Evolutionary conservation across 2,329 filamentous ascomycete species (phyloP), one percentile per base, ranked within the genome.

Genomic region (Colletotrichum tropicicola): DNA sequence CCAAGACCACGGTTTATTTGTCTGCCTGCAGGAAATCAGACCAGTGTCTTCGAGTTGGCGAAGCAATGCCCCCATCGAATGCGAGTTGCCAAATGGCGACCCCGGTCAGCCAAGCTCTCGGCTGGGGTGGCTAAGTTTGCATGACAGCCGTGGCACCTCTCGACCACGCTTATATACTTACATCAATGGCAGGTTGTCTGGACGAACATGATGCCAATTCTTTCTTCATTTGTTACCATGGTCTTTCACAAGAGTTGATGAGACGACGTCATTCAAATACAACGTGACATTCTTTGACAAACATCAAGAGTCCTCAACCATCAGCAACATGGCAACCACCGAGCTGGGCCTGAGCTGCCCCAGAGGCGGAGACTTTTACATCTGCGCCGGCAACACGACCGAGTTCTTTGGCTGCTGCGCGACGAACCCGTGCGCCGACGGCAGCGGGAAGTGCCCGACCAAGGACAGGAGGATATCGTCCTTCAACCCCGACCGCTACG

Each of bases 381-480:
- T 79, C 59, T 80, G 79, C 67, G 44, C 65, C 4, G 69, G 71
- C 2, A 73, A 73, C 30, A 66, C 63, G 4, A 67, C 68, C 3
- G 74, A 74, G 28, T 82, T 81, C 68, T 58, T 82, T 41, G 80
- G 80, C 12, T 82, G 80, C 67, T 82, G 80, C 69, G 70, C 71
- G 35, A 69, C 70, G 32, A 68, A 82, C 54, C 78, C 79, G 3
- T 79, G 75, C 69, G 62, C 69, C 21, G 62, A 68, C 30, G 68
- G 67, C 30, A 68, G 70, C 19, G 78, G 78, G 35, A 41, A 61
- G 35, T 81, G 80, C 56, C 77, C 77, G 1, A 68, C 71, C 8
- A 64, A 68, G 3, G 61, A 73, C 43, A 54, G 79, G 19, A 58
- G 51, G 10, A 41, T 70, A 1, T 65, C 74, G 8, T 74, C 73